Percentiles rank a stretch among this genome's conserved stretches.
These are phyloP conservation scores for Fusarium anguioides DNA, from an alignment of 2,329 filamentous ascomycete genomes.

Conservation along the genomic window DNA sequence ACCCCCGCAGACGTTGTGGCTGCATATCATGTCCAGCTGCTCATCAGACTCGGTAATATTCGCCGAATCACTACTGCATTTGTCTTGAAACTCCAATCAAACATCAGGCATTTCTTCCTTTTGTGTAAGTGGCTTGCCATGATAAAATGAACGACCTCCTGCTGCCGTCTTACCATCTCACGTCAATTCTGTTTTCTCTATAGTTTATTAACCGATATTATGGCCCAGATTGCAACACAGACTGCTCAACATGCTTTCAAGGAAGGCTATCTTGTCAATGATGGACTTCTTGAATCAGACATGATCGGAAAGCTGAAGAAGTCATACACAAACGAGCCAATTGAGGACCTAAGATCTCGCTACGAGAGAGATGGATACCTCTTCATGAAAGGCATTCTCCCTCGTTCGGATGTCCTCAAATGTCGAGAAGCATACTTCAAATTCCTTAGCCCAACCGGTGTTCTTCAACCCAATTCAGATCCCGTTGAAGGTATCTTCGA, in stretches of 20 bases:
- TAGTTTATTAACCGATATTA: background rate
- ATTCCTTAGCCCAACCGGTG: conserved; percentile 12
- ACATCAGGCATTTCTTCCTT: background rate
- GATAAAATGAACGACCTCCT: background rate
- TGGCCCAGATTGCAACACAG: background rate
- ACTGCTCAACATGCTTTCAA: background rate
- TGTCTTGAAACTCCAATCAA: background rate
- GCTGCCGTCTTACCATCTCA: background rate
- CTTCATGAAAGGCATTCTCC: conserved; percentile 17
- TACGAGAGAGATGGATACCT: conserved; percentile 16
- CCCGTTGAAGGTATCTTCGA: conserved; percentile 22
- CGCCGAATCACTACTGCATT: conserved; percentile 7
- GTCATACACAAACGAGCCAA: conserved; percentile 3
- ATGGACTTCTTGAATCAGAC: background rate
- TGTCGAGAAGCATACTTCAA: conserved; percentile 20
- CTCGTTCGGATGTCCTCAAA: conserved; percentile 12
- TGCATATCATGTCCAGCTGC: background rate
- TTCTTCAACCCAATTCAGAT: background rate
- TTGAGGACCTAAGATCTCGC: background rate
- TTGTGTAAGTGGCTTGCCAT: background rate
- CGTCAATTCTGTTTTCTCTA: background rate
- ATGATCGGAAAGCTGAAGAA: conserved; percentile 4
- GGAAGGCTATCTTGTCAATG: conserved; percentile 4
- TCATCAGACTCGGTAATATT: background rate
- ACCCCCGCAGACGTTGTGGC: background rate